Conservation (phyloP, 106 monocot species). For the Acorus gramineus region DNA sequence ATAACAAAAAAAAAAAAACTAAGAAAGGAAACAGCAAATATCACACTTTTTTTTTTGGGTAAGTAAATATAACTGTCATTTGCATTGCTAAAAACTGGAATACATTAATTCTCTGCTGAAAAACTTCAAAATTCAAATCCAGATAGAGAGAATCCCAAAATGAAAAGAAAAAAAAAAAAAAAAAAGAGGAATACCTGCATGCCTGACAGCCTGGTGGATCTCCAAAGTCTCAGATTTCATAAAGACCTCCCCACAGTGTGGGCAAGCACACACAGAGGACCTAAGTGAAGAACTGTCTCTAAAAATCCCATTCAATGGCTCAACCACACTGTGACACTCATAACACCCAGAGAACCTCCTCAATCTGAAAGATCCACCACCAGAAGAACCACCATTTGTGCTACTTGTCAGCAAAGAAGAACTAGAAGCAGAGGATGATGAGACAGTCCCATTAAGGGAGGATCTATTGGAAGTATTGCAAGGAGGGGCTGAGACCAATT, state of each 20-base stretch:
- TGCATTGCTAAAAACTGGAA: no score
- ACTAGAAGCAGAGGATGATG: slow-evolving; percentile 12
- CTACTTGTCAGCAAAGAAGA: slow-evolving; percentile 8
- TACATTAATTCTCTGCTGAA: background rate
- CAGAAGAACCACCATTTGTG: slow-evolving; percentile 20
- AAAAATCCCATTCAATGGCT: slow-evolving; percentile 30
- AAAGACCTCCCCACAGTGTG: slow-evolving; percentile 77
- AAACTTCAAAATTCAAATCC: background rate
- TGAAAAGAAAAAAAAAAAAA: background rate
- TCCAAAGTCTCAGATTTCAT: slow-evolving; percentile 69
- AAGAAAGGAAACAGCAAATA: no score
- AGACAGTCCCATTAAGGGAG: background rate
- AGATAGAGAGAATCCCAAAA: background rate
- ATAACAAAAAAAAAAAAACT: no score
- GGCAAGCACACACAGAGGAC: slow-evolving; percentile 36
- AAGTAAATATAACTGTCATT: no score
- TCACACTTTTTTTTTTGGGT: no score
- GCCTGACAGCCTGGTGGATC: slow-evolving; percentile 50
- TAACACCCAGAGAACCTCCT: slow-evolving; percentile 77
- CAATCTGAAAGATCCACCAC: slow-evolving; percentile 57
- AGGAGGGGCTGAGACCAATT: slow-evolving; percentile 8
- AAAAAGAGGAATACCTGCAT: slow-evolving; percentile 47
- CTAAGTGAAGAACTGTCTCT: slow-evolving; percentile 45
- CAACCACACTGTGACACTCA: slow-evolving; percentile 58
- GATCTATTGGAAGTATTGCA: slow-evolving; percentile 7